Evolutionary conservation across 2,329 filamentous ascomycete genomes (phyloP), one percentile per base, ranked within the genome.

Genomic region (Neofusicoccum parvum): DNA sequence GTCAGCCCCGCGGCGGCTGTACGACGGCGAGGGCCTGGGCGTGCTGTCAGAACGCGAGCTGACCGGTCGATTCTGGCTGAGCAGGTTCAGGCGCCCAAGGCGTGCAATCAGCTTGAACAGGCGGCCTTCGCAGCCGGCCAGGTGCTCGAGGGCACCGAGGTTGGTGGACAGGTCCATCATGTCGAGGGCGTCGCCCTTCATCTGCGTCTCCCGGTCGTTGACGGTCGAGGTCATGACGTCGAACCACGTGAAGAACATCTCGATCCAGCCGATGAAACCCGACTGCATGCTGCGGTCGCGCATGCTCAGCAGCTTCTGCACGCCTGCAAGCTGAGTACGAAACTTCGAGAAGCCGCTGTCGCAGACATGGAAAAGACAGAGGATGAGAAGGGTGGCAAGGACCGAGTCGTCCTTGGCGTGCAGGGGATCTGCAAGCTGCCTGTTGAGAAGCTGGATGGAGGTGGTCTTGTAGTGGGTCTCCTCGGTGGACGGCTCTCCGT

Each of bases 291-390:
- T 79, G 74, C 87, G 82, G 69, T 90, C 86, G 66, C 93, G 86
- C 80, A 97, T 87, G 3, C 89, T 87, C 11, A 97, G 85, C 37
- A 98, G 88, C 81, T 96, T 96, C 79, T 93, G 94, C 45, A 97
- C 93, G 0, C 94, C 94, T 0, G 92, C 92, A 72, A 97, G 93
- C 75, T 97, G 94, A 0, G 92, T 95, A 70, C 93, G 92, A 79
- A 97, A 97, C 72, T 94, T 94, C 20, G 92, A 92, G 70, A 97
- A 90, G 3, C 94, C 94, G 0, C 92, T 95, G 77, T 97, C 94
- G 68, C 92, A 95, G 80, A 97, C 93, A 70, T 96, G 91, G 76
- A 96, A 97, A 67, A 97, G 88, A 75, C 93, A 97, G 3, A 97
- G 84, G 9, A 97, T 86, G 45, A 97, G 85, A 41, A 97, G 87